Evolutionary conservation across 2,329 filamentous ascomycete species (phyloP).

Genomic region (Diplodia corticola): DNA sequence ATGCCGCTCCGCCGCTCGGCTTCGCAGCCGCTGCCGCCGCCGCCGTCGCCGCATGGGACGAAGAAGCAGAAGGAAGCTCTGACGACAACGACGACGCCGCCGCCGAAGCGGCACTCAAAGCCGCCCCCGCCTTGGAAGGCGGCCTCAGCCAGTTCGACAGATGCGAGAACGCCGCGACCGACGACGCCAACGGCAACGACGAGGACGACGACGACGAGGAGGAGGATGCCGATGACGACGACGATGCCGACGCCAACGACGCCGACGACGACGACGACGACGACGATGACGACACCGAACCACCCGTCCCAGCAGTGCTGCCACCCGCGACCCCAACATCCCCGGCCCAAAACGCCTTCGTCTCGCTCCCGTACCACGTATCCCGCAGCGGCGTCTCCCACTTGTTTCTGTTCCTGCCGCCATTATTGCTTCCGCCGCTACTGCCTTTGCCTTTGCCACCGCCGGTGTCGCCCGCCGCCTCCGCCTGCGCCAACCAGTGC

Average conservation of each 20-base stretch:
- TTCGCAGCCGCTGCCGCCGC: not conserved
- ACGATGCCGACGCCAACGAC: not conserved
- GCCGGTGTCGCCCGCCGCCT: too few relatives aligned
- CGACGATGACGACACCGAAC: not conserved
- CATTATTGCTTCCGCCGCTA: too few relatives aligned
- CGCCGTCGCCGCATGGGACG: not conserved
- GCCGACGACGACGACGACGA: not conserved
- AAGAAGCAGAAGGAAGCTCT: not conserved
- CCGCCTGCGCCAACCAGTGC: slow-evolving; percentile 2
- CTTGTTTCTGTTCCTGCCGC: too few relatives aligned
- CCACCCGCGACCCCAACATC: too few relatives aligned
- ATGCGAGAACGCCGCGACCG: not conserved
- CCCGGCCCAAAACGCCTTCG: not conserved
- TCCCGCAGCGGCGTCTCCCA: slow-evolving; percentile 11
- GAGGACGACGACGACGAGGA: not conserved
- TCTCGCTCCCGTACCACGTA: slow-evolving; percentile 6
- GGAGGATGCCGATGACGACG: too few relatives aligned
- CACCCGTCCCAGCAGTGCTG: not conserved
- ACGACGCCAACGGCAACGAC: not conserved
- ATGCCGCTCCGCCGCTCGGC: too few relatives aligned
- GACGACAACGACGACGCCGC: not conserved
- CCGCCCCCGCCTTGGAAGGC: not conserved
- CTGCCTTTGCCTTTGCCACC: too few relatives aligned
- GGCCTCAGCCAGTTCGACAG: not conserved
- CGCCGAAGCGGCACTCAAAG: not conserved